Evolutionary conservation across 331 rosid species (phyloP), one percentile per base, ranked within the genome.

Genomic region (Phaseolus coccineus): DNA sequence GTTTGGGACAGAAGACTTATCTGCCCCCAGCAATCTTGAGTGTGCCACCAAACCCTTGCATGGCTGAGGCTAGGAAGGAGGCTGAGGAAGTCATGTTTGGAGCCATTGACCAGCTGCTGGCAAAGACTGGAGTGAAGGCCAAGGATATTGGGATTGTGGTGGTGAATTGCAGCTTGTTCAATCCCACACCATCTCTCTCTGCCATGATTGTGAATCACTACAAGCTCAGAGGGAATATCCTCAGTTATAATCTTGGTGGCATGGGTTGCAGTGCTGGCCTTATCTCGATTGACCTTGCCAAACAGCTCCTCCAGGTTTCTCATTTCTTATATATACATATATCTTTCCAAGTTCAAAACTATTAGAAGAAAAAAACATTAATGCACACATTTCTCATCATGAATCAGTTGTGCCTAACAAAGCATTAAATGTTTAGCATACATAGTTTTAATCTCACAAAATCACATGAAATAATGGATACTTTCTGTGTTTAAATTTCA

Each of bases 191-290:
- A 1, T 94, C 98, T 1, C 77, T 94, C n/a, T 92, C 98, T 2
- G 91, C 97, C 47, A 92, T 92, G 98, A 86, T 94, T 61, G 97
- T 94, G 3, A 94, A 94, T 40, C 98, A 92, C 51, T 94, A 94
- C 71, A 91, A 92, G 37, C 85, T 94, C 0, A 85, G 98, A 81
- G 97, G 97, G 9, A 92, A 94, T 25, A 46, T 94, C 12, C 15
- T 84, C 8, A 94, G 97, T 79, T 94, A 86, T 31, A 94, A 94
- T 80, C 98, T 94, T 58, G 97, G 97, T 27, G 98, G 98, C 14
- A 94, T 94, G 98, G 98, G 98, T 10, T 94, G 98, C 73, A 94
- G 98, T 68, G 98, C 98, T 44, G 97, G 97, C 1, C 95, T 94
- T 8, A 88, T 94, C 73, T 92, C 98, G 6, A 91, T 94, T 15